Evolutionary conservation across 805 yeast genomes (phyloP), one percentile per base, ranked within the genome.

Genomic region (Phaffomyces antillensis): DNA sequence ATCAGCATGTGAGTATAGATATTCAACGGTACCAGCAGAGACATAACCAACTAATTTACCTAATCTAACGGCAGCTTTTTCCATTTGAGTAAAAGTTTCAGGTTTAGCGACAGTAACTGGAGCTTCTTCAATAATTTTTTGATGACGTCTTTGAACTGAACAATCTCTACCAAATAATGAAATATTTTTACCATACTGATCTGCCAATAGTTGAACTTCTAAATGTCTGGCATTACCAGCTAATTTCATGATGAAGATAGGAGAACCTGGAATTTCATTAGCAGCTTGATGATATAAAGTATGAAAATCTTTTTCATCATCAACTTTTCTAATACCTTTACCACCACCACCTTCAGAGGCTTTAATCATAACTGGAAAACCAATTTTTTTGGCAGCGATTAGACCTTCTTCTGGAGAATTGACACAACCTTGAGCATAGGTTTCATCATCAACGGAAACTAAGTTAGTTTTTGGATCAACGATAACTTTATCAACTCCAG

Each of bases 301-400:
- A 36, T 73, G 60, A 54, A 93, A 93, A 58, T 89, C 86, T 52
- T 79, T 81, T 65, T 85, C 96, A 51, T 73, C 64, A 46, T 86
- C 96, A 52, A 89, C 98, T 69, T 89, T 89, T 73, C 99, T 84
- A 66, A 93, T 93, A 78, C 99, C 99, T 71, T 93, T 93, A 75
- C 99, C 99, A 72, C 99, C 99, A 69, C 99, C 99, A 75, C 99
- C 99, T 80, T 93, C 99, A 47, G 97, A 89, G 41, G 99, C 99
- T 69, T 93, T 93, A 63, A 93, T 82, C 99, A 93, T 93, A 44
- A 93, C 96, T 30, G 99, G 99, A 73, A 93, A 89, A 2, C 99
- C 99, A 59, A 93, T 90, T 59, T 76, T 65, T 57, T 74, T 78
- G 48, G 99, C 99, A 64, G 85, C 86, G 37, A 55, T 75, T 45